phyloP scores from a whole-genome alignment of 208 protist genomes.

The Tritrichomonas foetus region DNA sequence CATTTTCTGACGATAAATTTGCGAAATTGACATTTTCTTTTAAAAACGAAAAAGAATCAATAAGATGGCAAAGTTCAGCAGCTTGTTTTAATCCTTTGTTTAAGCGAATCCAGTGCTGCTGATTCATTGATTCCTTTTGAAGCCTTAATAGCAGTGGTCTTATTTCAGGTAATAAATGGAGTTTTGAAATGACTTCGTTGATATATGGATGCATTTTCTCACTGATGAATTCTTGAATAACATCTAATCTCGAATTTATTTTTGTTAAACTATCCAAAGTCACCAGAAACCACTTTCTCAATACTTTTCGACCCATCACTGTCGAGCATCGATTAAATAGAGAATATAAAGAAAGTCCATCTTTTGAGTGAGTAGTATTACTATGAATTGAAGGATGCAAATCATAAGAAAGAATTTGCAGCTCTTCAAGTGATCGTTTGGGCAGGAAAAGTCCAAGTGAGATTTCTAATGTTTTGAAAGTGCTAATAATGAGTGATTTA shows the following conservation, averaged over 20 bases:
- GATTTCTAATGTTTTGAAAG: not conserved
- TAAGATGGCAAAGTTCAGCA: not conserved
- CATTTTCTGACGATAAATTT: not conserved
- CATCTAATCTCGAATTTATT: not conserved
- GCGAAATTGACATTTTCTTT: not conserved
- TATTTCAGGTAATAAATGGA: not conserved
- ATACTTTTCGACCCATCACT: not conserved
- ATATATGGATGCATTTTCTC: not conserved
- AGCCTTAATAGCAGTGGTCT: not conserved
- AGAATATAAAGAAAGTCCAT: not conserved
- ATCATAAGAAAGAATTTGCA: not conserved
- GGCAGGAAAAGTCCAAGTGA: not conserved
- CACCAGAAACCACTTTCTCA: not conserved
- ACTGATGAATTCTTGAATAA: not conserved
- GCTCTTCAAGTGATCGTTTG: not conserved
- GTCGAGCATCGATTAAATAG: not conserved
- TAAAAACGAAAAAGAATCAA: not conserved
- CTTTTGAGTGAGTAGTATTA: not conserved
- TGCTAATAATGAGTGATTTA: not conserved
- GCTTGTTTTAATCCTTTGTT: not conserved
- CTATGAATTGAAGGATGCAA: slow-evolving; percentile 7
- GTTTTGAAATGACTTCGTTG: not conserved
- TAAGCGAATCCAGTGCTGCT: not conserved
- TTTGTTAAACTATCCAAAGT: not conserved
- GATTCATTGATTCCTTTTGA: not conserved